Conservation (phyloP, 1,284 basidiomycete species). For the Termitomyces sp. region DNA sequence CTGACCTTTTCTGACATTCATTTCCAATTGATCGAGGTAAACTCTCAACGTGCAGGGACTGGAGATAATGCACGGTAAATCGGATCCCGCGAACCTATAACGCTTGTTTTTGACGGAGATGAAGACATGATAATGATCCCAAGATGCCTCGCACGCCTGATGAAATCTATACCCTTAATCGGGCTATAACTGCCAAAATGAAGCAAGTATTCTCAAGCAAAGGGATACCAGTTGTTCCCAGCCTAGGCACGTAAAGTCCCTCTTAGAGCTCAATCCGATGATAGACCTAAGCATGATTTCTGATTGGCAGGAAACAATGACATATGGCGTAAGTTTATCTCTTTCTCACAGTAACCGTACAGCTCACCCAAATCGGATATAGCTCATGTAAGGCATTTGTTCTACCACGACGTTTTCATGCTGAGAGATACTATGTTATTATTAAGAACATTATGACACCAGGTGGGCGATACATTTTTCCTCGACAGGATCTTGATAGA, state of each 20-base stretch:
- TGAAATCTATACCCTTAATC: slow-evolving; percentile 81
- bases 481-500: slow-evolving; percentile 1
- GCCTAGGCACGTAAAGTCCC: slow-evolving; percentile 52
- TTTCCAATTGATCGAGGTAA: not conserved
- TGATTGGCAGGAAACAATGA: slow-evolving; percentile 71
- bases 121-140: slow-evolving; percentile 85
- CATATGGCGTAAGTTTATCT: slow-evolving; percentile 69
- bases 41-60: slow-evolving; percentile 55
- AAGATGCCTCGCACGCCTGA: slow-evolving; percentile 72
- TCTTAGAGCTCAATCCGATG: not conserved
- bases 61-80: slow-evolving; percentile 83
- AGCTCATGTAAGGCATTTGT: slow-evolving; percentile 55
- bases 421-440: slow-evolving; percentile 3
- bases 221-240: slow-evolving; percentile 81
- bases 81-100: not conserved
- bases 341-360: slow-evolving; percentile 6
- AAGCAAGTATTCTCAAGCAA: slow-evolving; percentile 59
- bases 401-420: slow-evolving; percentile 9
- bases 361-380: slow-evolving; percentile 18
- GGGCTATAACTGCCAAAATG: slow-evolving; percentile 67
- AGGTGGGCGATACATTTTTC: slow-evolving; percentile 35
- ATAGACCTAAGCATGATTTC: slow-evolving; percentile 2
- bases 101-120: slow-evolving; percentile 2
- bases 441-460: slow-evolving; percentile 61
- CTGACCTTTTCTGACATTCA: not conserved